Base-by-base conservation (phyloP, 495 filamentous ascomycete genomes). In the Penicillium macrosclerotiorum region DNA sequence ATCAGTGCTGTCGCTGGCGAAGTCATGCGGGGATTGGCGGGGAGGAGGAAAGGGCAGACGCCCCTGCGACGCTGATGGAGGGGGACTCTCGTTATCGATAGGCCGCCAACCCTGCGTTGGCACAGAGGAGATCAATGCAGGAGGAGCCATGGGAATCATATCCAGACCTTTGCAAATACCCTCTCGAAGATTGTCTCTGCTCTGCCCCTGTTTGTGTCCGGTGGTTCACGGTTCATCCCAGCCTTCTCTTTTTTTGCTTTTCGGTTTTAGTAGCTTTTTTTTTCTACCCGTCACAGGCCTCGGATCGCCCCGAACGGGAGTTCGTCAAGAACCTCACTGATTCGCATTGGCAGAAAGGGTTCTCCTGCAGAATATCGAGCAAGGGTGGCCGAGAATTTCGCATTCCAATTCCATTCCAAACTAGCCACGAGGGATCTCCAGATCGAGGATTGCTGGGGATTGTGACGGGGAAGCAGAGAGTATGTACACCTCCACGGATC, bases 21-120 rank as follows among this genome's bases (percentile, higher is more conserved):
- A n/a, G n/a, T n/a, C n/a, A n/a, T n/a, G n/a, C n/a, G n/a, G n/a
- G n/a, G n/a, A n/a, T n/a, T n/a, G n/a, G n/a, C n/a, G n/a, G n/a
- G n/a, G n/a, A n/a, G n/a, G n/a, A n/a, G n/a, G n/a, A n/a, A n/a
- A n/a, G n/a, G n/a, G n/a, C 37, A 43, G 29, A 25, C 25, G 19
- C 37, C 41, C 38, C 45, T 40, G 12, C 16, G 44, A 14, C 13
- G 40, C 25, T 42, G 45, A 45, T 55, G 55, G 55, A 59, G 55
- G 55, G 55, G 55, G 20, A 30, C 16, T 22, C 41, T 43, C 8
- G 48, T 52, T 45, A 52, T 55, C 55, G 51, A 59, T 59, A 59
- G 55, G 55, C 33, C 37, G 30, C 18, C 18, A 8, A 34, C n/a
- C 7, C 32, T 9, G 18, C 34, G 8, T 35, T 16, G 16, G 31